A percentile compares a stretch with the other conserved stretches of the same genome.
Conservation (phyloP, 75 land plant genomes). For the Azolla pinnata region DNA sequence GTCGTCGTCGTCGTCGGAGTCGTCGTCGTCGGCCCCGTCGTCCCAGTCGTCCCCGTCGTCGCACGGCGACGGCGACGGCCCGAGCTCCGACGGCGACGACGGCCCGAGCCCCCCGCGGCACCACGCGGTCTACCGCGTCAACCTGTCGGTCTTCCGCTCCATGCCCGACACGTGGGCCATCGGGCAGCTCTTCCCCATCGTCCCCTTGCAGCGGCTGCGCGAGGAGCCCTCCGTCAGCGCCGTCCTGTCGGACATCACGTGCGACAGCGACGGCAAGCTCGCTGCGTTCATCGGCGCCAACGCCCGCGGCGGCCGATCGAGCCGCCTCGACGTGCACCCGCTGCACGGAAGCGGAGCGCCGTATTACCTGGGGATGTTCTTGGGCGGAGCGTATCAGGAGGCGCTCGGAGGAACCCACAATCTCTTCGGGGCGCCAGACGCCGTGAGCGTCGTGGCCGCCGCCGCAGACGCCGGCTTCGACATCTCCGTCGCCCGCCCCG, state of each 20-base stretch:
- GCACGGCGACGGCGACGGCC: too few species aligned
- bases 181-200: constrained; percentile 75
- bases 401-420: constrained; percentile 84
- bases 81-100: too few species aligned
- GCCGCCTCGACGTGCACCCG: constrained; percentile 11
- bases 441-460: constrained; percentile 58
- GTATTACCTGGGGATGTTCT: constrained; percentile 83
- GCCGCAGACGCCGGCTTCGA: constrained; percentile 16
- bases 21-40: too few species aligned
- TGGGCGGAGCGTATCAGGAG: constrained; percentile 84
- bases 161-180: constrained; percentile 80
- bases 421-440: constrained; percentile 75
- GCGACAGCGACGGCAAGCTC: constrained; percentile 94
- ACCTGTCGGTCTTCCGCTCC: constrained; percentile 77
- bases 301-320: constrained; percentile 38
- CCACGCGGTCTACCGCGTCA: constrained; percentile 48
- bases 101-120: too few species aligned
- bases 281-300: constrained; percentile 53
- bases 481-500: constrained; percentile 40
- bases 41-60: too few species aligned
- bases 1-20: neutral
- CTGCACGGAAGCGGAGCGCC: constrained; percentile 20
- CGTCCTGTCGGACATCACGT: constrained; percentile 71
- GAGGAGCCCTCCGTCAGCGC: constrained; percentile 53
- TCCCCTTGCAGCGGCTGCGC: constrained; percentile 70